phyloP scores from a whole-genome alignment of 148 eudicot genomes.

The Fallopia convolvulus region DNA sequence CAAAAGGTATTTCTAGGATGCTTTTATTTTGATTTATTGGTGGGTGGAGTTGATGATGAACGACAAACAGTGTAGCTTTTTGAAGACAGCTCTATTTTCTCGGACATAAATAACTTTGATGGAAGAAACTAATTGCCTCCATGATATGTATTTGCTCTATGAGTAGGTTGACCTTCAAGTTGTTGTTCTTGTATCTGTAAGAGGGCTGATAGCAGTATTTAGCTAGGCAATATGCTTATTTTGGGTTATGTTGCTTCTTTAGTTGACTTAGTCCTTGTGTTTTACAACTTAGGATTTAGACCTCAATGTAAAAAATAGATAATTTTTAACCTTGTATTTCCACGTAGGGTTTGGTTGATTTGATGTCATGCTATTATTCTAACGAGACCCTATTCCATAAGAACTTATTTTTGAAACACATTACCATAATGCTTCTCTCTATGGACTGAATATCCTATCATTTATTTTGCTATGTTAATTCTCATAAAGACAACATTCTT shows the following conservation, averaged over 20 bases:
- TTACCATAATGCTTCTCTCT: background rate
- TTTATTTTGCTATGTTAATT: background rate
- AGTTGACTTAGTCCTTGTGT: background rate
- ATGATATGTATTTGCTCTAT: background rate
- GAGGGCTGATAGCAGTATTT: background rate
- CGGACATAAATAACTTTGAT: background rate
- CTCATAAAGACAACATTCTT: background rate
- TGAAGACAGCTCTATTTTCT: background rate
- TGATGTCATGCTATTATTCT: background rate
- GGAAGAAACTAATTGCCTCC: background rate
- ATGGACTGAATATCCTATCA: background rate
- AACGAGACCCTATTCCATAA: background rate
- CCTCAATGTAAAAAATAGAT: background rate
- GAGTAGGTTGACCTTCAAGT: background rate
- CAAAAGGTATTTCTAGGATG: constrained; percentile 59
- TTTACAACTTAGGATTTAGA: background rate
- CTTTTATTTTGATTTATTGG: background rate
- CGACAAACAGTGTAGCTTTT: background rate
- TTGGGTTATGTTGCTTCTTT: background rate
- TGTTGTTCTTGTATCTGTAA: background rate
- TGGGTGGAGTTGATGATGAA: background rate
- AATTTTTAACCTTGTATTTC: background rate
- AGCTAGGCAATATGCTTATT: background rate
- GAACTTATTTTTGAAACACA: background rate
- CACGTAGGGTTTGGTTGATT: background rate